Evolutionary conservation across 2,329 filamentous ascomycete species (phyloP).

Genomic region (Cordyceps cateniannulata): DNA sequence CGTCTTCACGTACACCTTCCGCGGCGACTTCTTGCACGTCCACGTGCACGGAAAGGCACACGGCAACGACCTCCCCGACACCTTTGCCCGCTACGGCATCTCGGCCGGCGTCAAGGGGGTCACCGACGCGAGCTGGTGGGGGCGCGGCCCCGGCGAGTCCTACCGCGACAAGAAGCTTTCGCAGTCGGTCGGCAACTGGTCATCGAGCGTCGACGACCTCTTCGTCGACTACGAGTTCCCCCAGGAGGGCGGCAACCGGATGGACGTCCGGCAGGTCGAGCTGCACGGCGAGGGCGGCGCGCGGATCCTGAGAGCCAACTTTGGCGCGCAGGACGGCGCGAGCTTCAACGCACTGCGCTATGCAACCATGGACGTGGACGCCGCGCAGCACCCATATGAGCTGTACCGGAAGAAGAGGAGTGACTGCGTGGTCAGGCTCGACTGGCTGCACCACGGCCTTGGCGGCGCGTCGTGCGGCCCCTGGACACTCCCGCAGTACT

Average conservation of each 20-base stretch:
- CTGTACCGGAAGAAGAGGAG: constrained; percentile 41
- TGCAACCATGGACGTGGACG: constrained; percentile 44
- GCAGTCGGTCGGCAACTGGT: constrained; percentile 50
- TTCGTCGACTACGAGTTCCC: constrained; percentile 60
- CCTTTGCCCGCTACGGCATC: constrained; percentile 58
- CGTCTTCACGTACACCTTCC: constrained; percentile 49
- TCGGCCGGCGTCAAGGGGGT: constrained; percentile 37
- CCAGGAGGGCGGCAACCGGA: constrained; percentile 60
- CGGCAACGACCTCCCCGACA: constrained; percentile 44
- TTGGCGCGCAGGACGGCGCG: constrained; percentile 39
- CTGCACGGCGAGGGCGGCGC: constrained; percentile 28
- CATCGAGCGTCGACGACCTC: constrained; percentile 40
- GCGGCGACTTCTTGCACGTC: constrained; percentile 40
- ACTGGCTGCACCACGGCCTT: constrained; percentile 56
- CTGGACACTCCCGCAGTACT: constrained; percentile 42
- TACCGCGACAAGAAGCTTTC: constrained; percentile 61
- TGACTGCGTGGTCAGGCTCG: constrained; percentile 50
- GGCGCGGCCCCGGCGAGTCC: constrained; percentile 58
- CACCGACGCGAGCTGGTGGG: constrained; percentile 52
- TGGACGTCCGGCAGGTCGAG: constrained; percentile 55
- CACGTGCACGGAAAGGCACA: constrained; percentile 41
- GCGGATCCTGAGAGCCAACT: constrained; percentile 36
- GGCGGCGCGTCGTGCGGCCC: constrained; percentile 59
- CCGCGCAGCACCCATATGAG: constrained; percentile 54
- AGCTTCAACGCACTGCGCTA: constrained; percentile 55